Conservation (phyloP, 352 stramenopile species). For the Phytophthora colocasiae region DNA sequence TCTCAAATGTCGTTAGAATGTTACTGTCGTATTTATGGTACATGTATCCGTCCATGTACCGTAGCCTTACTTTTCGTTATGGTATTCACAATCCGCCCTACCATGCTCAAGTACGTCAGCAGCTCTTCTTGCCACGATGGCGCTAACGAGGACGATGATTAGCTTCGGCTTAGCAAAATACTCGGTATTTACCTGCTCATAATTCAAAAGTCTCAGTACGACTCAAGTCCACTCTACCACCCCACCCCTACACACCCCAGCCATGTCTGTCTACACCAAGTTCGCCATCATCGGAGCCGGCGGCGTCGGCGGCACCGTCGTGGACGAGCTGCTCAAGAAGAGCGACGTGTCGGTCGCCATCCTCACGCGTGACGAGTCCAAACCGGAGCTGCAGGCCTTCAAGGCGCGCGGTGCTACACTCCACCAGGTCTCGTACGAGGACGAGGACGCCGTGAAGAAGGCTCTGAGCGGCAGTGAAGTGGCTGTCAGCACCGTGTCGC, state of each 20-base stretch:
- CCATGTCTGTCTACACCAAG: slow-evolving; percentile 20
- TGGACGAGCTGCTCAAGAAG: background rate
- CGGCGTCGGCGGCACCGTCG: slow-evolving; percentile 20
- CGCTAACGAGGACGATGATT: no score
- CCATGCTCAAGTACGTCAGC: no score
- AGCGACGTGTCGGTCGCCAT: background rate
- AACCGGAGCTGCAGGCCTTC: background rate
- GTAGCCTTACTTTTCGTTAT: no score
- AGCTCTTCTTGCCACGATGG: no score
- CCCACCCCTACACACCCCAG: background rate
- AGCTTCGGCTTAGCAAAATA: no score
- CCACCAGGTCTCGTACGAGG: background rate
- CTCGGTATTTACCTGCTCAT: no score
- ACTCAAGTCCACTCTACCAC: slow-evolving; percentile 13
- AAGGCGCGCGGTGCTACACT: background rate
- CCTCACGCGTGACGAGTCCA: background rate
- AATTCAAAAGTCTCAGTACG: slow-evolving; percentile 21
- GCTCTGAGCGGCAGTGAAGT: background rate
- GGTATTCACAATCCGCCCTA: no score
- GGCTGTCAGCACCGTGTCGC: background rate
- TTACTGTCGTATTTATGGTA: no score
- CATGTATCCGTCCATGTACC: no score
- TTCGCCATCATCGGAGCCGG: slow-evolving; percentile 36
- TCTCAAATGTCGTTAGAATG: no score
- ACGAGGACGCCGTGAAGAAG: background rate